Percentiles rank a stretch among this genome's conserved stretches.
These are phyloP conservation scores for Penicillium steckii DNA, from an alignment of 495 filamentous ascomycete species.

Conservation along the genomic window DNA sequence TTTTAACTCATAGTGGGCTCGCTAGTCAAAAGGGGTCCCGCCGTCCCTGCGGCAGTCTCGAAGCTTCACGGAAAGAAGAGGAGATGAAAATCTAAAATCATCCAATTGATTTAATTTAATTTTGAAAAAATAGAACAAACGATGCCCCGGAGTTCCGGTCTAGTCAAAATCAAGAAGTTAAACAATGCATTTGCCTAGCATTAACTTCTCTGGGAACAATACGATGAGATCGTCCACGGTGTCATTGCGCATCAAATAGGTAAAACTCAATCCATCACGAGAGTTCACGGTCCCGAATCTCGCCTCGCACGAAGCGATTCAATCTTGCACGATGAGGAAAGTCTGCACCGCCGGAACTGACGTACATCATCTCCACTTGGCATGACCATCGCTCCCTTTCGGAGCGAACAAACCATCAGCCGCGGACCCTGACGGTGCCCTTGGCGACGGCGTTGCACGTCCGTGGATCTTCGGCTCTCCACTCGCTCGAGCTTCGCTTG, in stretches of 20 bases:
- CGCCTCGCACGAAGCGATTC: neutral
- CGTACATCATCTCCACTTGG: slow-evolving; percentile 12
- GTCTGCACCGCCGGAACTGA: slow-evolving; percentile 15
- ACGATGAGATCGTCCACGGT: slow-evolving; percentile 2
- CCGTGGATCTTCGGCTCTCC: slow-evolving; percentile 16
- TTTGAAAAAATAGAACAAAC: neutral
- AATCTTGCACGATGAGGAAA: slow-evolving; percentile 6
- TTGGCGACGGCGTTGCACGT: slow-evolving; percentile 15
- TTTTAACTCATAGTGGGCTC: slow-evolving; percentile 15
- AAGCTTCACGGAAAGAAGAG: neutral
- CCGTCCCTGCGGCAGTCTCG: slow-evolving; percentile 5
- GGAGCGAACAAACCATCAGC: slow-evolving; percentile 14
- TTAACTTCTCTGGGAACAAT: neutral
- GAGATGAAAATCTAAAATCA: neutral
- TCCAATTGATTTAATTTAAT: neutral
- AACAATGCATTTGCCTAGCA: neutral
- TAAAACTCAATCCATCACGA: slow-evolving; percentile 14
- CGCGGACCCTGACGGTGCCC: slow-evolving; percentile 23
- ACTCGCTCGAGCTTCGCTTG: slow-evolving; percentile 2
- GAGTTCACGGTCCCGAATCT: slow-evolving; percentile 5
- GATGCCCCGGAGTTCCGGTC: neutral
- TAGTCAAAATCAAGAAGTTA: neutral
- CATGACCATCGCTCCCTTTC: neutral
- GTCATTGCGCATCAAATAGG: slow-evolving; percentile 8
- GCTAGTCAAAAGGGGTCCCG: slow-evolving; percentile 3